Conservation (phyloP, 2,329 filamentous ascomycete genomes). For the Diaporthe citri region DNA sequence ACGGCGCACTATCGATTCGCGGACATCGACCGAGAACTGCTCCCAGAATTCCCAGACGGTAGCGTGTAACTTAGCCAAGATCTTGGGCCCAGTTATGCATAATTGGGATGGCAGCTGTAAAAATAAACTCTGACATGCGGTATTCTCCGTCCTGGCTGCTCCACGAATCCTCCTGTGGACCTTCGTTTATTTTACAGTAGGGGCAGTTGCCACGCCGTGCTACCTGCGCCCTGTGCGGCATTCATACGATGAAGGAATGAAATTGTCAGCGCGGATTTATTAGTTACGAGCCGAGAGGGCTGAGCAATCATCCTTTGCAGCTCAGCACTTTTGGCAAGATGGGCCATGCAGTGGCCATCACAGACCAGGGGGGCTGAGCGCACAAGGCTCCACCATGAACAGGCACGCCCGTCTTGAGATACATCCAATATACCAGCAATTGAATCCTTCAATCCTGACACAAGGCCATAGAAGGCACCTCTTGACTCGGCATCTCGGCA, state of each 20-base stretch:
- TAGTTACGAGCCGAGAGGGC: background rate
- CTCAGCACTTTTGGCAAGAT: background rate
- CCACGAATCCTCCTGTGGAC: background rate
- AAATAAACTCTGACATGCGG: background rate
- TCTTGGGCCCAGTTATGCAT: slow-evolving; percentile 3
- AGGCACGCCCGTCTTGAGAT: slow-evolving; percentile 2
- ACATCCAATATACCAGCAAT: background rate
- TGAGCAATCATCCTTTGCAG: background rate
- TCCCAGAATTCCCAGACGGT: background rate
- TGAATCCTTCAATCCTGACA: background rate
- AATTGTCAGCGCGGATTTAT: background rate
- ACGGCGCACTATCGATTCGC: background rate
- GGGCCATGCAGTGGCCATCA: background rate
- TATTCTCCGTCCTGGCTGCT: background rate
- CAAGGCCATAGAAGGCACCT: background rate
- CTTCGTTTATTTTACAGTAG: background rate
- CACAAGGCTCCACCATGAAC: background rate
- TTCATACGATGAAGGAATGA: background rate
- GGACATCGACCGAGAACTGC: slow-evolving; percentile 11
- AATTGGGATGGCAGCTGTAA: background rate
- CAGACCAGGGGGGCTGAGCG: background rate
- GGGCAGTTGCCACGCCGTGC: background rate
- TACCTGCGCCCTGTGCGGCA: background rate
- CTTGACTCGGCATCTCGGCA: background rate
- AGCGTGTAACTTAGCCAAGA: slow-evolving; percentile 2